Evolutionary conservation across 441 rosid species (phyloP).

Genomic region (Mallotus japonicus): DNA sequence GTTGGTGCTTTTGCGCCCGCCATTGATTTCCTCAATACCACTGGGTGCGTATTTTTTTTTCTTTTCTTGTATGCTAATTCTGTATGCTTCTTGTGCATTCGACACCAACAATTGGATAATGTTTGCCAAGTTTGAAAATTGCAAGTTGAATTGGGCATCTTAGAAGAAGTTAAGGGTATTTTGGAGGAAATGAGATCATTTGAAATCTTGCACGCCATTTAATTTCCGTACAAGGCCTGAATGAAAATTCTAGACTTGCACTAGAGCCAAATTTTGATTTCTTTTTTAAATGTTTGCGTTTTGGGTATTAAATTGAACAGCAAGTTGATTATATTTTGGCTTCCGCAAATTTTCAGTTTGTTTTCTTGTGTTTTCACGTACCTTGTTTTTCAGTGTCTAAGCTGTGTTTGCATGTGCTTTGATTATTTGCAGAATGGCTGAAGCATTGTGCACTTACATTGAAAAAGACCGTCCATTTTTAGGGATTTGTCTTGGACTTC

Average conservation of each 20-base stretch:
- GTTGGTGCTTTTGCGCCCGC: slow-evolving; percentile 95
- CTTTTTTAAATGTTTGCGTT: background rate
- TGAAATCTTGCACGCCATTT: no score
- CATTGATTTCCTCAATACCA: slow-evolving; percentile 78
- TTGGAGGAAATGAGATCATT: no score
- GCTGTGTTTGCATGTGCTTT: slow-evolving; percentile 4
- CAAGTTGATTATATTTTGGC: background rate
- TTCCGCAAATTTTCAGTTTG: background rate
- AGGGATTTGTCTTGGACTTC: slow-evolving; percentile 96
- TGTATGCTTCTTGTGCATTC: no score
- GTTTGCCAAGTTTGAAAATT: no score
- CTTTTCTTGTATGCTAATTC: no score
- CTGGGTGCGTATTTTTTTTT: slow-evolving; percentile 45
- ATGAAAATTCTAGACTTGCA: background rate
- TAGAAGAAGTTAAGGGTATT: no score
- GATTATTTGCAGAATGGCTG: slow-evolving; percentile 66
- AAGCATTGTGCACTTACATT: slow-evolving; percentile 72
- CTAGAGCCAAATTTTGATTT: background rate
- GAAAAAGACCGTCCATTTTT: slow-evolving; percentile 86
- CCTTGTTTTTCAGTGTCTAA: no score
- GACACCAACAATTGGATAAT: no score
- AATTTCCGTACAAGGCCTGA: background rate
- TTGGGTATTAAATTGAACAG: background rate
- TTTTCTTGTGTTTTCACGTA: background rate
- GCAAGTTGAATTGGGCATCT: no score